Conservation (phyloP, 2,329 filamentous ascomycete genomes). For the Conoideocrella luteorostrata region DNA sequence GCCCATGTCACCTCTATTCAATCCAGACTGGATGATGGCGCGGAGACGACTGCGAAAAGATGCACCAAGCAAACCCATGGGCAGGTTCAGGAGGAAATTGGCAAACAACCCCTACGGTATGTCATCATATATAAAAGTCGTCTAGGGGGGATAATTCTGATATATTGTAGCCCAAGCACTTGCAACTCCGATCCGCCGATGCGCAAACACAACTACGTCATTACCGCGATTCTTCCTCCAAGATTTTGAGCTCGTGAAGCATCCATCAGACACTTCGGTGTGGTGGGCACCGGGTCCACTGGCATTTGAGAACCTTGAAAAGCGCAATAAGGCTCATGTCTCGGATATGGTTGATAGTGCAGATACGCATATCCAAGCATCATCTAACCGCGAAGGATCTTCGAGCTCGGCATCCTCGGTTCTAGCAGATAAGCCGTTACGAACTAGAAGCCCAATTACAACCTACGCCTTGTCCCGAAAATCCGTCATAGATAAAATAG, state of each 20-base stretch:
- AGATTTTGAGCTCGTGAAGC: constrained; percentile 48
- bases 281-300: constrained; percentile 52
- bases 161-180: constrained; percentile 52
- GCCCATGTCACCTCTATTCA: constrained; percentile 49
- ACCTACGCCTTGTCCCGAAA: constrained; percentile 24
- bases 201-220: constrained; percentile 37
- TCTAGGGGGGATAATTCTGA: constrained; percentile 10
- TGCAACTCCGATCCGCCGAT: constrained; percentile 52
- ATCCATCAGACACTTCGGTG: constrained; percentile 44
- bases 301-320: constrained; percentile 21
- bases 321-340: neutral
- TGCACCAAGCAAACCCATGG: constrained; percentile 23
- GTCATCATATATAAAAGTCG: constrained; percentile 6
- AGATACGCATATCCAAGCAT: neutral
- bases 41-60: constrained; percentile 36
- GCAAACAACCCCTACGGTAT: constrained; percentile 59
- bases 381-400: neutral
- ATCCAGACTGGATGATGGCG: constrained; percentile 41
- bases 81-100: constrained; percentile 51
- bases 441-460: constrained; percentile 15
- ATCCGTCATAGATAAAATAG: constrained; percentile 20
- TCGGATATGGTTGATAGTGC: neutral
- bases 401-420: neutral
- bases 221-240: constrained; percentile 60
- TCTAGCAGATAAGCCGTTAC: neutral